Base-by-base conservation (phyloP, 1,284 basidiomycete genomes). In the Apiotrichum sp. region DNA sequence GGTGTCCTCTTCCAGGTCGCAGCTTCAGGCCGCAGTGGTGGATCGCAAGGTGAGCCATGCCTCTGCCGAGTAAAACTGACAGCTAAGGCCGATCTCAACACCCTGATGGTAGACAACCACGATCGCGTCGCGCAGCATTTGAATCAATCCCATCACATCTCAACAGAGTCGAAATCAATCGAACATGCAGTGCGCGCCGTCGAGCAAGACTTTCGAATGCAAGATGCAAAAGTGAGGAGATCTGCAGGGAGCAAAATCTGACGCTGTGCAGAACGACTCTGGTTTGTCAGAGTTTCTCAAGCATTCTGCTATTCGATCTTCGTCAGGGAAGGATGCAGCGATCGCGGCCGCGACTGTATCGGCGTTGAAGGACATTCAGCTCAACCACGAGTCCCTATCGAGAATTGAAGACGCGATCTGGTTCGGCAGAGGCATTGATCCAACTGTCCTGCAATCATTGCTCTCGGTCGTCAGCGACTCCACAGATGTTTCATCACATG, bases 401-500 rank as follows among this genome's bases (percentile, higher is more conserved):
- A 56, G 52, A 44, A 57, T 73, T 0, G 71, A 72, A 57, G 52
- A 62, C 32, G 68, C 67, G 1, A 56, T 73, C 2, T 70, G 67
- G 67, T 48, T 43, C 1, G 71, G 69, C 8, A 34, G 54, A 33
- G 62, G 64, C 3, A 66, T 65, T 9, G 67, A 69, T 14, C 55
- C 53, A 1, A 56, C 57, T 53, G 65, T 68, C 0, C 36, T 71
- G 0, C 42, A 55, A 1, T 61, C 59, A 14, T 47, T 69, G n/a
- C 34, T 46, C 56, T 2, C 16, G 56, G 22, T 29, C 6, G 5
- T n/a, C 22, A 14, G 8, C 31, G 14, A 16, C 14, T 6, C 39
- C n/a, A 34, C 8, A 32, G 8, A 2, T 14, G 7, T 4, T 13
- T n/a, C 16, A 6, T 29, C 38, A 11, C 10, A 44, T n/a, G 43